phyloP scores from a whole-genome alignment of 2,329 filamentous ascomycete genomes.

The Cladosporium velox region DNA sequence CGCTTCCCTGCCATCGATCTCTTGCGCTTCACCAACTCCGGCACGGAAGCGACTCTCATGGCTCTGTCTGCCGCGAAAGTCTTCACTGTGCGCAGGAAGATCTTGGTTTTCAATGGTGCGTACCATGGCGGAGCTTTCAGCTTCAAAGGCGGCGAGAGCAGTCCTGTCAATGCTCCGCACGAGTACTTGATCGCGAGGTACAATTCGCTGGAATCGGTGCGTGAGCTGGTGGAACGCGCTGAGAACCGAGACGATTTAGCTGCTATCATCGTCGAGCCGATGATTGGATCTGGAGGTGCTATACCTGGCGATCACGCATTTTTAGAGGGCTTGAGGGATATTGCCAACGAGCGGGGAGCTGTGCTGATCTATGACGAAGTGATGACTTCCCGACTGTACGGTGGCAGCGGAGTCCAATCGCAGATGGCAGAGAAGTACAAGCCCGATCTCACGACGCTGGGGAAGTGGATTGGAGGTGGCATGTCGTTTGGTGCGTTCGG shows the following conservation, averaged over 20 bases:
- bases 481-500: conserved; percentile 69
- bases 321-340: conserved; percentile 52
- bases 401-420: conserved; percentile 48
- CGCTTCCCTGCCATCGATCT: conserved; percentile 57
- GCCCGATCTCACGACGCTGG: conserved; percentile 65
- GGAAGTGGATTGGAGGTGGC: conserved; percentile 68
- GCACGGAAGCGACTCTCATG: conserved; percentile 66
- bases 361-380: conserved; percentile 72
- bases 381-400: conserved; percentile 63
- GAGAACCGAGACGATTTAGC: conserved; percentile 50
- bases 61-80: conserved; percentile 57
- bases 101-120: conserved; percentile 54
- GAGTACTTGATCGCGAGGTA: conserved; percentile 64
- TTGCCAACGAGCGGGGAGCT: conserved; percentile 53
- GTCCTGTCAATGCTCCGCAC: conserved; percentile 42
- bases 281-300: conserved; percentile 66
- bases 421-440: conserved; percentile 46
- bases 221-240: conserved; percentile 39
- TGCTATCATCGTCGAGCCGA: conserved; percentile 65
- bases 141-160: conserved; percentile 37
- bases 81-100: conserved; percentile 50
- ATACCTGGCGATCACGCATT: conserved; percentile 56
- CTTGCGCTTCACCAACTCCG: conserved; percentile 65
- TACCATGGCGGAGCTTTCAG: conserved; percentile 60
- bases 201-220: conserved; percentile 59